These are phyloP conservation scores for Globisporangium spinosum DNA, from an alignment of 352 stramenopile genomes.

Conservation along the genomic window DNA sequence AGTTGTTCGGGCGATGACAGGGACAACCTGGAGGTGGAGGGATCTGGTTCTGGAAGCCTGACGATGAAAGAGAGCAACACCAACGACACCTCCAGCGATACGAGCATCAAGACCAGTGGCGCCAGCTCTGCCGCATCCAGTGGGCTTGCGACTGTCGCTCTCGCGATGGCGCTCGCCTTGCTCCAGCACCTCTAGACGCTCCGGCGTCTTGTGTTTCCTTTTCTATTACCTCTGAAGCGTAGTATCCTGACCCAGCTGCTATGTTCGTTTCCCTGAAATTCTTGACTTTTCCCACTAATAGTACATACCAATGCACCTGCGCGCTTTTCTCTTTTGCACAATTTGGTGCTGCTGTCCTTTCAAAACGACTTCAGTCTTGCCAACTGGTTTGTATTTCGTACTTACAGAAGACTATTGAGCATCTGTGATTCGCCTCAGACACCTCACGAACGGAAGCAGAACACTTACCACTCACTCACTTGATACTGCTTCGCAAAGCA, in stretches of 20 bases:
- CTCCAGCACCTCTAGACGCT: conserved; percentile 14
- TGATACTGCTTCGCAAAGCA: neutral
- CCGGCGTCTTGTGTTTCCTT: neutral
- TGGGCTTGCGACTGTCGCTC: neutral
- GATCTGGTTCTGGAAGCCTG: neutral
- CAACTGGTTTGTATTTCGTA: too few relatives aligned
- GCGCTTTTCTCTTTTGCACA: neutral
- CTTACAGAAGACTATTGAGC: neutral
- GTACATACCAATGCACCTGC: neutral
- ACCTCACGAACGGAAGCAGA: neutral
- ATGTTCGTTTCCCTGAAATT: neutral
- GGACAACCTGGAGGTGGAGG: neutral
- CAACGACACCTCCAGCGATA: neutral
- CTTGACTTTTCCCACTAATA: neutral
- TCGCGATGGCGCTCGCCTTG: conserved; percentile 7
- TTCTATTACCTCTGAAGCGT: neutral
- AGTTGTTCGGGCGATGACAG: neutral
- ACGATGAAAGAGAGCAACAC: neutral
- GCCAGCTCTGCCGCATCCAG: neutral
- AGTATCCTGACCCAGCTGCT: neutral
- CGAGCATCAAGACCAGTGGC: neutral
- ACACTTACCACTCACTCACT: neutral
- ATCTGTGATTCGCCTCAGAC: neutral
- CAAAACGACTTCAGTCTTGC: too few relatives aligned
- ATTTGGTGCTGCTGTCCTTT: neutral